Percentiles rank a stretch among this genome's conserved stretches.
Evolutionary conservation across 208 protist genomes (phyloP).

Genomic region (Phytomonas sp.): DNA sequence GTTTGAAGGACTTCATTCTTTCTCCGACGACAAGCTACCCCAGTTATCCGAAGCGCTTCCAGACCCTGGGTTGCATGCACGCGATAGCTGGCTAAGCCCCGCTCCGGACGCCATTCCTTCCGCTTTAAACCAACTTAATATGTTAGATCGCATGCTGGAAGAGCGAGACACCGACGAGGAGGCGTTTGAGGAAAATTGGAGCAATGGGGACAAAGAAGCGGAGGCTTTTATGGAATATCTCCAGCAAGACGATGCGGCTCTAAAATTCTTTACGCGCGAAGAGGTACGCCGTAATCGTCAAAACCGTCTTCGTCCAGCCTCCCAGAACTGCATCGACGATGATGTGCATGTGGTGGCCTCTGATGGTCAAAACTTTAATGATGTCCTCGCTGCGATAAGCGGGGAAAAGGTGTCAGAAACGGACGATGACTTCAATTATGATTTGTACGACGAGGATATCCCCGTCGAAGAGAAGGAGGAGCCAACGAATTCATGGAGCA

Average conservation of each 20-base stretch:
- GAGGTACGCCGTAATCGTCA: conserved; percentile 35
- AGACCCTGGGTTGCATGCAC: not conserved
- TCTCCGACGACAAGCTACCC: not conserved
- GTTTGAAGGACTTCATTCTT: not conserved
- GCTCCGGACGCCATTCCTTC: not conserved
- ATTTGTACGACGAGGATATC: conserved; percentile 16
- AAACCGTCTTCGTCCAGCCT: conserved; percentile 9
- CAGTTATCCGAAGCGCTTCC: not conserved
- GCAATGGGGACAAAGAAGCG: conserved; percentile 26
- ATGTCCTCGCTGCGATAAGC: not conserved
- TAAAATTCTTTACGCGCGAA: conserved; percentile 35
- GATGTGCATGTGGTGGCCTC: conserved; percentile 28
- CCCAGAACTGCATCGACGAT: conserved; percentile 4
- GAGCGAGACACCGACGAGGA: conserved; percentile 19
- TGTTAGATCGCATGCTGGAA: conserved; percentile 24
- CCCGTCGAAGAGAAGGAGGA: conserved; percentile 16
- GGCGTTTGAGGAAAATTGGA: conserved; percentile 39
- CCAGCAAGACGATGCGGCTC: conserved; percentile 52
- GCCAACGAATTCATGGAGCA: conserved; percentile 20
- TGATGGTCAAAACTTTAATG: conserved; percentile 20
- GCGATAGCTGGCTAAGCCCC: not conserved
- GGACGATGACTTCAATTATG: conserved; percentile 16
- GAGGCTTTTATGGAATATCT: conserved; percentile 77
- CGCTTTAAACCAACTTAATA: not conserved
- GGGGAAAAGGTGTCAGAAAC: conserved; percentile 10